Conservation (phyloP, 768 basidiomycete species). For the Leccinum aurantiacum region DNA sequence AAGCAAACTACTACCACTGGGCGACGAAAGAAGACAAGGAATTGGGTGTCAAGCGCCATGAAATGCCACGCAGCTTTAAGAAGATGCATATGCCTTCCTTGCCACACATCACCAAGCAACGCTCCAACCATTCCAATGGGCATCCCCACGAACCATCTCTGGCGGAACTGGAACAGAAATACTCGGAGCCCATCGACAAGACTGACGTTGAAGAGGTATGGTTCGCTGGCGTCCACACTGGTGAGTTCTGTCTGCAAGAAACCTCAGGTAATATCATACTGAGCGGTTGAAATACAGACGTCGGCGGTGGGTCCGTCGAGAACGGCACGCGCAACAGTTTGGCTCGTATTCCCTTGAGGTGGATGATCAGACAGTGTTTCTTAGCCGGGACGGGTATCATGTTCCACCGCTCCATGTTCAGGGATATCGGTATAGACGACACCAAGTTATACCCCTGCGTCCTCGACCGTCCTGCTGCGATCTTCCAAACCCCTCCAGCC, state of each 20-base stretch:
- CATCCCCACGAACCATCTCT: constrained; percentile 9
- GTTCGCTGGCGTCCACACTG: constrained; percentile 76
- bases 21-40: constrained; percentile 40
- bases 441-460: constrained; percentile 46
- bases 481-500: constrained; percentile 23
- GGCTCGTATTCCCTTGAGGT: constrained; percentile 70
- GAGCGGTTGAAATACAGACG: constrained; percentile 50
- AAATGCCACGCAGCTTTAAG: constrained; percentile 43
- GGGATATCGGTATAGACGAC: constrained; percentile 46
- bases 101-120: neutral
- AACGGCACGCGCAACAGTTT: constrained; percentile 60
- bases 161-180: constrained; percentile 43
- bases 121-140: constrained; percentile 1
- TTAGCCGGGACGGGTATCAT: constrained; percentile 54
- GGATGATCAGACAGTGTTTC: constrained; percentile 75
- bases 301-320: constrained; percentile 69
- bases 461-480: constrained; percentile 40
- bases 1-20: constrained; percentile 39
- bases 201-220: constrained; percentile 78
- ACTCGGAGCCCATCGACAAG: constrained; percentile 32
- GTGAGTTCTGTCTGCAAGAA: constrained; percentile 37
- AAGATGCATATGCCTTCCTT: constrained; percentile 9
- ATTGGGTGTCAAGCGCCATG: constrained; percentile 49
- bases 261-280: neutral
- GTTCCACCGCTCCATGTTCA: constrained; percentile 48